Evolutionary conservation across 768 basidiomycete species (phyloP).

Genomic region (Lentinula edodes): DNA sequence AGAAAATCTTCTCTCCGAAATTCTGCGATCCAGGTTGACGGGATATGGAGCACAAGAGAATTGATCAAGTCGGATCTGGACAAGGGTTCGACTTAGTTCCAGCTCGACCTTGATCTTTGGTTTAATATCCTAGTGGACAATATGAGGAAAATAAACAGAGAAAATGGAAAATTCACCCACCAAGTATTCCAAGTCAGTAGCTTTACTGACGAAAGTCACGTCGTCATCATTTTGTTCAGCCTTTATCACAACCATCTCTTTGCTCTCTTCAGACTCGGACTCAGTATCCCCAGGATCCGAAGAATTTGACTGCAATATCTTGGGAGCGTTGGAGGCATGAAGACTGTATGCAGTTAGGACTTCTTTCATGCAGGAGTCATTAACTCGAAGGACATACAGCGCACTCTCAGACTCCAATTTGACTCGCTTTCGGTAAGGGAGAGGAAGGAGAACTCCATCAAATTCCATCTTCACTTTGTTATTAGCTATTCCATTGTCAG

Average conservation of each 20-base stretch:
- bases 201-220: not conserved
- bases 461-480: not conserved
- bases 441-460: not conserved
- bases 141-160: not conserved
- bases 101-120: not conserved
- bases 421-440: no score
- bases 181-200: not conserved
- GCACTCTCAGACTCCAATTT: no score
- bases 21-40: not conserved
- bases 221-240: not conserved
- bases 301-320: not conserved
- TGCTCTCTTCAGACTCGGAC: not conserved
- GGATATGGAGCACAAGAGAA: not conserved
- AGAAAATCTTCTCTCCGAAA: not conserved
- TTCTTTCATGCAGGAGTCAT: no score
- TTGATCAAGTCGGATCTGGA: not conserved
- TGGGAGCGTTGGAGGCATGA: no score
- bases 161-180: not conserved
- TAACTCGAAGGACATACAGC: no score
- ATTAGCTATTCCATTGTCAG: not conserved
- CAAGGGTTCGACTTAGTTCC: not conserved
- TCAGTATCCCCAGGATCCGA: not conserved
- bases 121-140: not conserved
- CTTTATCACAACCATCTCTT: not conserved
- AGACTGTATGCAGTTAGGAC: no score